These are phyloP conservation scores for Cenchrus purpureus DNA, from an alignment of 176 grass and related monocot genomes.

Conservation along the genomic window DNA sequence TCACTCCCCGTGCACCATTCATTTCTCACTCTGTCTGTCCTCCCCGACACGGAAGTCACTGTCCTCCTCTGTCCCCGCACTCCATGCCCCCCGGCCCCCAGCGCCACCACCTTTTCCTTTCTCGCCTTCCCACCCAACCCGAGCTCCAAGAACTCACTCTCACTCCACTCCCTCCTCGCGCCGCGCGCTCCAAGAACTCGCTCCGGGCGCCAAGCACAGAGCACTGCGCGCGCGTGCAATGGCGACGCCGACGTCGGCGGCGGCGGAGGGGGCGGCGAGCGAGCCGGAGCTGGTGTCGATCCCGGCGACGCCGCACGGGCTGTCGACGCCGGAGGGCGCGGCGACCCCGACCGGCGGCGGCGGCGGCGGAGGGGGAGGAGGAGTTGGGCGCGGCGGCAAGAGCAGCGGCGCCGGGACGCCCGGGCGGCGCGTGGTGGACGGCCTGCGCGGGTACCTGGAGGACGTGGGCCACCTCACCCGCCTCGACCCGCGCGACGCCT, in stretches of 20 bases:
- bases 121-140: neutral
- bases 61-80: neutral
- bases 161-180: neutral
- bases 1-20: constrained; percentile 35
- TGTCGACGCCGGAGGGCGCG: constrained; percentile 64
- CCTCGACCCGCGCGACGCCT: constrained; percentile 93
- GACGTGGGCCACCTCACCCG: constrained; percentile 95
- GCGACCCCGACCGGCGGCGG: constrained; percentile 41
- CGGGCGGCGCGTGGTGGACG: constrained; percentile 75
- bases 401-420: constrained; percentile 57
- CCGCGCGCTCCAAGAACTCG: neutral
- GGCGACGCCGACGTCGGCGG: constrained; percentile 12
- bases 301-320: constrained; percentile 73
- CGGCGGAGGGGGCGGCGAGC: constrained; percentile 25
- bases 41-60: constrained; percentile 32
- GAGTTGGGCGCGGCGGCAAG: neutral
- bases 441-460: constrained; percentile 91
- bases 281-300: constrained; percentile 94
- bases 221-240: neutral
- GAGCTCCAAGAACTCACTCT: neutral
- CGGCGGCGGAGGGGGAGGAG: neutral
- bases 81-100: neutral
- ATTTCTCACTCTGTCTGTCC: neutral
- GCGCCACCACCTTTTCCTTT: constrained; percentile 15
- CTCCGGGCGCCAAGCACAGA: neutral